Percentiles rank a stretch among this genome's conserved stretches.
Evolutionary conservation across 495 filamentous ascomycete species (phyloP).

Genomic region (Aspergillus olivimuriae): DNA sequence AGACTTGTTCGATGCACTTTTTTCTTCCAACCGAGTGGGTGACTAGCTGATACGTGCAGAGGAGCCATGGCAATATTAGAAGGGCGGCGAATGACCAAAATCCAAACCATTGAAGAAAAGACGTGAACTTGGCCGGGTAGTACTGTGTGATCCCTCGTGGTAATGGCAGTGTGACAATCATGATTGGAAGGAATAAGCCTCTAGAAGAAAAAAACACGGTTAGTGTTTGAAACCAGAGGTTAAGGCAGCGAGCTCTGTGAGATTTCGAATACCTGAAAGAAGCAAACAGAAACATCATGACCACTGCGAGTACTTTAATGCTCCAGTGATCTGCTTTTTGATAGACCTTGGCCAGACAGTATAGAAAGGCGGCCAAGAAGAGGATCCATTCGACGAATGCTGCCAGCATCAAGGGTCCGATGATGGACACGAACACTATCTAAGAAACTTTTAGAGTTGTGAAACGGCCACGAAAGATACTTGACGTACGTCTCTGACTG

Average conservation of each 20-base stretch:
- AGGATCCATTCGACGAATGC: slow-evolving; percentile 92
- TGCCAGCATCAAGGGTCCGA: slow-evolving; percentile 75
- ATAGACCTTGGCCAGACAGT: slow-evolving; percentile 84
- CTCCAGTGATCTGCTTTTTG: slow-evolving; percentile 86
- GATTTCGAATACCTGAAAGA: slow-evolving; percentile 56
- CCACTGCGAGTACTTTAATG: slow-evolving; percentile 65
- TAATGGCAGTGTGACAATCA: slow-evolving; percentile 89
- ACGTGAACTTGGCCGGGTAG: slow-evolving; percentile 62
- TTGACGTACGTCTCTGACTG: slow-evolving; percentile 57
- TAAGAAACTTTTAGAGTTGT: slow-evolving; percentile 27
- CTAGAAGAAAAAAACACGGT: slow-evolving; percentile 43
- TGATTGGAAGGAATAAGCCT: slow-evolving; percentile 82
- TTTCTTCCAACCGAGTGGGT: slow-evolving; percentile 77
- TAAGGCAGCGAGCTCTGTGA: too few species aligned
- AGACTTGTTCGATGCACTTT: slow-evolving; percentile 72
- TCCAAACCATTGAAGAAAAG: slow-evolving; percentile 85
- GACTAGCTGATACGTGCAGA: slow-evolving; percentile 85
- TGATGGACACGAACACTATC: slow-evolving; percentile 77
- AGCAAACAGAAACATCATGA: slow-evolving; percentile 69
- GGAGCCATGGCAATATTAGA: slow-evolving; percentile 82
- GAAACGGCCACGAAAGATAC: not conserved
- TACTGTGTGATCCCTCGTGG: slow-evolving; percentile 61
- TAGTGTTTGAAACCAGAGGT: too few species aligned
- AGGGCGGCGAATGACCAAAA: slow-evolving; percentile 91
- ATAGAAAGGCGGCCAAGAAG: slow-evolving; percentile 87